Percentiles rank a stretch among this genome's conserved stretches.
These are phyloP conservation scores for Uronychia setigera DNA, from an alignment of 73 alveolate species.

Conservation along the genomic window DNA sequence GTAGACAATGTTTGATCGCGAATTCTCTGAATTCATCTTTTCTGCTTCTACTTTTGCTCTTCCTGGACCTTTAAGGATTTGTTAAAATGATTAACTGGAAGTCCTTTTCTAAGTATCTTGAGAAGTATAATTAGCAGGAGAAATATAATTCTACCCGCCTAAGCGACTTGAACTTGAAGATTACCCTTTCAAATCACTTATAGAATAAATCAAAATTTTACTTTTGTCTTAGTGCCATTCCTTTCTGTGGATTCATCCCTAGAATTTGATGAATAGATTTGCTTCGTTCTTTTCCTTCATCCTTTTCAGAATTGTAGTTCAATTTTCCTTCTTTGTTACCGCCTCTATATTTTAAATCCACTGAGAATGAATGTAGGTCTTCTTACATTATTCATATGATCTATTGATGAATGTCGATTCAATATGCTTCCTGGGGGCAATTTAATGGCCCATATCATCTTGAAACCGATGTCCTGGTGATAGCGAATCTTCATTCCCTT, in stretches of 20 bases:
- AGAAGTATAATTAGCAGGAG: neutral
- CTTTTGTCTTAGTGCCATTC: neutral
- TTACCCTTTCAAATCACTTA: too few species aligned
- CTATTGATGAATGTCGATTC: neutral
- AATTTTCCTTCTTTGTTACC: neutral
- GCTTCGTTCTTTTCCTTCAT: neutral
- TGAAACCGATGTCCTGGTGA: neutral
- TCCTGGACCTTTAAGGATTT: neutral
- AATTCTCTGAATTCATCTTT: neutral
- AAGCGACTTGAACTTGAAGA: neutral
- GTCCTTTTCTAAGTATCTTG: neutral
- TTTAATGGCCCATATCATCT: neutral
- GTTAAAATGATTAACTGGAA: neutral
- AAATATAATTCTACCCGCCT: too few species aligned
- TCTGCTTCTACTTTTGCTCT: too few species aligned
- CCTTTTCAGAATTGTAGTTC: neutral
- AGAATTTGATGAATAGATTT: neutral
- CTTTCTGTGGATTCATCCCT: neutral
- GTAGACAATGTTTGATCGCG: neutral
- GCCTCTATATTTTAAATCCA: neutral
- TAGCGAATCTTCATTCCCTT: neutral
- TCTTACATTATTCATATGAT: too few species aligned
- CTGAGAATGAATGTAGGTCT: neutral
- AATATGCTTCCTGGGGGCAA: neutral
- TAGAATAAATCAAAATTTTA: too few species aligned